phyloP scores from a whole-genome alignment of 257 asterid genomes.

The Capsicum rhomboideum region DNA sequence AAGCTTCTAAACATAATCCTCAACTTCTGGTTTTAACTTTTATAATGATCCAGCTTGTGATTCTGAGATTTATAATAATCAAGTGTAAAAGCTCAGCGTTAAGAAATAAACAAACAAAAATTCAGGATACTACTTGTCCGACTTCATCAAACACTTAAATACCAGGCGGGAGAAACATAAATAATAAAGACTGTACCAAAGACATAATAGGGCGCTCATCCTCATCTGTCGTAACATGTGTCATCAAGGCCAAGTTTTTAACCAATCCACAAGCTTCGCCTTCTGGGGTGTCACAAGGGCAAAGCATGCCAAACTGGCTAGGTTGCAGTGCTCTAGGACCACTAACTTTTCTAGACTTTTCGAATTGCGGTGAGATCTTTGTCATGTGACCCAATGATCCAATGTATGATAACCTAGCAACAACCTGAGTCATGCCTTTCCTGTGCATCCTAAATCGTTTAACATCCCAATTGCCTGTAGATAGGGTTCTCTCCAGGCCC shows the following conservation, averaged over 20 bases:
- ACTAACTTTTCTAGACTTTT: slow-evolving; percentile 93
- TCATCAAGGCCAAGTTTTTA: slow-evolving; percentile 93
- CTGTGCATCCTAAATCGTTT: slow-evolving; percentile 85
- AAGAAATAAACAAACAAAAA: neutral
- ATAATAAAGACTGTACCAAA: slow-evolving; percentile 46
- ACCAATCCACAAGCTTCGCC: slow-evolving; percentile 99
- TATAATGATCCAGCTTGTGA: neutral
- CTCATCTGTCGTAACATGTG: slow-evolving; percentile 97
- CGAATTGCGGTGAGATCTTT: slow-evolving; percentile 77
- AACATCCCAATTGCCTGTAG: slow-evolving; percentile 92
- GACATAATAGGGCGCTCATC: slow-evolving; percentile 78
- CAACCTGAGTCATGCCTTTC: slow-evolving; percentile 96
- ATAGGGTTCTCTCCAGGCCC: slow-evolving; percentile 79
- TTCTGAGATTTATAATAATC: neutral
- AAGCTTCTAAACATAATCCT: neutral
- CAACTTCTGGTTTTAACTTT: neutral
- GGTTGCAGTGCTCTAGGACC: slow-evolving; percentile 99
- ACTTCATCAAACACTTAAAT: neutral
- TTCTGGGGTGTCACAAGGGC: slow-evolving; percentile 99
- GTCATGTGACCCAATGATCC: slow-evolving; percentile 88
- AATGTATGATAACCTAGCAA: slow-evolving; percentile 72
- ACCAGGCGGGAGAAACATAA: neutral
- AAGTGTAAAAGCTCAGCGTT: neutral
- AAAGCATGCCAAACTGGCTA: slow-evolving; percentile 99
- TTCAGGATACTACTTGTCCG: neutral